Percentiles rank a stretch among this genome's conserved stretches.
phyloP scores from a whole-genome alignment of 345 rosid species.

The Populus nigra region DNA sequence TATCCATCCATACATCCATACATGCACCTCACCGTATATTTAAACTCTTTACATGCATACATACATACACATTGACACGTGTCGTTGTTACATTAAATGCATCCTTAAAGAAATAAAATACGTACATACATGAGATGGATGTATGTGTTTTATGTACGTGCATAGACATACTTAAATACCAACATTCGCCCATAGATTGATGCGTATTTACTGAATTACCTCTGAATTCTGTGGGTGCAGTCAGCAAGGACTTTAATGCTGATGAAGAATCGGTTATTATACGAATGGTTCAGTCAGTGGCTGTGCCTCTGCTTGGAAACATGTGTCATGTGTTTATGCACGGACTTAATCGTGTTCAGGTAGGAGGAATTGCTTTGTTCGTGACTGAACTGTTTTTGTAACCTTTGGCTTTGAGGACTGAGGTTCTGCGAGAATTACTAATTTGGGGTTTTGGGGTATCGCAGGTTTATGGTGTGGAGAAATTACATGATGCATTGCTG shows the following conservation, averaged over 20 bases:
- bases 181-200: too few relatives aligned
- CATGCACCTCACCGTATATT: background rate
- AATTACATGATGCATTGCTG: constrained; percentile 81
- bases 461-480: constrained; percentile 92
- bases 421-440: background rate
- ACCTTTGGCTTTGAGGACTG: background rate
- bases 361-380: constrained; percentile 7
- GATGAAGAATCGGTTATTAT: constrained; percentile 72
- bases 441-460: background rate
- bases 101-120: too few relatives aligned
- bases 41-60: background rate
- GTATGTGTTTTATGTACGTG: too few relatives aligned
- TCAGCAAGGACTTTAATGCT: constrained; percentile 56
- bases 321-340: constrained; percentile 96
- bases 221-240: constrained; percentile 33
- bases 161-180: too few relatives aligned
- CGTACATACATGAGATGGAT: too few relatives aligned
- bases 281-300: constrained; percentile 75
- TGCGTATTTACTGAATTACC: too few relatives aligned
- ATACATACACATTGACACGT: too few relatives aligned
- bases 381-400: background rate
- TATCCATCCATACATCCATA: too few relatives aligned
- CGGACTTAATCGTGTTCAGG: constrained; percentile 93
- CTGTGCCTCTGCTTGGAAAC: constrained; percentile 86
- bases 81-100: too few relatives aligned